Conservation (phyloP, 768 basidiomycete species). For the Amanita rimosa region DNA sequence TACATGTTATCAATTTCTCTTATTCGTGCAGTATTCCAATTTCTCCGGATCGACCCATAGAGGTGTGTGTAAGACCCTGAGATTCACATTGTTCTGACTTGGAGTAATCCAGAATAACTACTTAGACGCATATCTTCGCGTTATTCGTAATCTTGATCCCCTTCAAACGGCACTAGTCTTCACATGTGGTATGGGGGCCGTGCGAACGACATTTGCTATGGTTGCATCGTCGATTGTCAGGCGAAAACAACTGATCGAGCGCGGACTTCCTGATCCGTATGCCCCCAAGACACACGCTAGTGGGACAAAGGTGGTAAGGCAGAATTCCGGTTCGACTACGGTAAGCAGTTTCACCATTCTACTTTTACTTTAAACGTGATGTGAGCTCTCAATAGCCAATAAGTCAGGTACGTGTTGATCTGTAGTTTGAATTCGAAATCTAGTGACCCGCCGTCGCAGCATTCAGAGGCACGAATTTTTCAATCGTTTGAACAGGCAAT, state of each 20-base stretch:
- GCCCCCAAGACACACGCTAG: slow-evolving; percentile 23
- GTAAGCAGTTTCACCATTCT: slow-evolving; percentile 18
- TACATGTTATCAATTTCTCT: not conserved
- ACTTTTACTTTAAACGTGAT: not conserved
- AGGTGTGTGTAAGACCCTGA: slow-evolving; percentile 29
- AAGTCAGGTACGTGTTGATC: not conserved
- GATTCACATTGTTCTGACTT: not conserved
- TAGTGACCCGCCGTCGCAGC: slow-evolving; percentile 13
- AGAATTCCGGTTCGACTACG: slow-evolving; percentile 31
- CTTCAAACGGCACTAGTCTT: slow-evolving; percentile 78
- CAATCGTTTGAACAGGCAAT: slow-evolving; percentile 65
- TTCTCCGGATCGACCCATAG: slow-evolving; percentile 83
- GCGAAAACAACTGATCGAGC: slow-evolving; percentile 57
- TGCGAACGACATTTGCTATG: slow-evolving; percentile 96
- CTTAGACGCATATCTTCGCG: slow-evolving; percentile 82
- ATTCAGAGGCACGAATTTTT: slow-evolving; percentile 47
- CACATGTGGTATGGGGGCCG: slow-evolving; percentile 95
- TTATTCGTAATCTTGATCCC: slow-evolving; percentile 75
- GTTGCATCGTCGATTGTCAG: slow-evolving; percentile 82
- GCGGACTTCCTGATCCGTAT: slow-evolving; percentile 75
- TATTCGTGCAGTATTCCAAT: slow-evolving; percentile 69
- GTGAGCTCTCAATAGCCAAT: not conserved
- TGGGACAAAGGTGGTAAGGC: not conserved
- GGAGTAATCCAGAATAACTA: slow-evolving; percentile 64
- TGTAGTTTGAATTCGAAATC: not conserved